Conservation (phyloP, 2,329 filamentous ascomycete species). For the Lasiodiplodia theobromae region DNA sequence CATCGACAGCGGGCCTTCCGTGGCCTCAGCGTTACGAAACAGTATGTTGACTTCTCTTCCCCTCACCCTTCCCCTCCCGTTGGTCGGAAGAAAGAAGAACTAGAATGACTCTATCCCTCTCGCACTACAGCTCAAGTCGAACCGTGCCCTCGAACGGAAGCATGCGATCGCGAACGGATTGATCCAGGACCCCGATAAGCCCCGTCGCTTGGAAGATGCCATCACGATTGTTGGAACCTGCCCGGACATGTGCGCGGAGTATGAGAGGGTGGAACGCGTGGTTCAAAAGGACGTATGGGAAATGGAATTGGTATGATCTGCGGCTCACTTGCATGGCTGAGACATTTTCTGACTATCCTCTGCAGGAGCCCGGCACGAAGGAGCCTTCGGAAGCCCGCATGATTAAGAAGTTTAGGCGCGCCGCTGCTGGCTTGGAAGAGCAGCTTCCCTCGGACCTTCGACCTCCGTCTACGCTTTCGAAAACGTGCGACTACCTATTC, state of each 20-base stretch:
- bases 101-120: slow-evolving; percentile 28
- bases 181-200: slow-evolving; percentile 66
- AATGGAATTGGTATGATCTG: slow-evolving; percentile 61
- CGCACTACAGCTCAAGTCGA: slow-evolving; percentile 32
- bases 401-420: slow-evolving; percentile 69
- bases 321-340: no score
- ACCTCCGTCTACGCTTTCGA: slow-evolving; percentile 56
- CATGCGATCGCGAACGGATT: slow-evolving; percentile 60
- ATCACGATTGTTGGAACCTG: slow-evolving; percentile 69
- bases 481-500: slow-evolving; percentile 48
- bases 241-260: slow-evolving; percentile 70
- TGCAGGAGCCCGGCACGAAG: slow-evolving; percentile 42
- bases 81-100: slow-evolving; percentile 19
- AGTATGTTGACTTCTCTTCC: slow-evolving; percentile 21
- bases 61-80: not conserved
- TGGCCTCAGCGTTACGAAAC: slow-evolving; percentile 28
- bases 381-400: slow-evolving; percentile 61
- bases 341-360: slow-evolving; percentile 38
- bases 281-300: slow-evolving; percentile 67
- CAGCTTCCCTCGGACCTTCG: slow-evolving; percentile 70
- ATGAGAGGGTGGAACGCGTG: slow-evolving; percentile 67
- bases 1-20: slow-evolving; percentile 12
- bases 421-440: slow-evolving; percentile 68
- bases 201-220: slow-evolving; percentile 65
- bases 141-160: slow-evolving; percentile 30